Conservation (phyloP, 1,139 yeast species). For the Taphrina betulina region DNA sequence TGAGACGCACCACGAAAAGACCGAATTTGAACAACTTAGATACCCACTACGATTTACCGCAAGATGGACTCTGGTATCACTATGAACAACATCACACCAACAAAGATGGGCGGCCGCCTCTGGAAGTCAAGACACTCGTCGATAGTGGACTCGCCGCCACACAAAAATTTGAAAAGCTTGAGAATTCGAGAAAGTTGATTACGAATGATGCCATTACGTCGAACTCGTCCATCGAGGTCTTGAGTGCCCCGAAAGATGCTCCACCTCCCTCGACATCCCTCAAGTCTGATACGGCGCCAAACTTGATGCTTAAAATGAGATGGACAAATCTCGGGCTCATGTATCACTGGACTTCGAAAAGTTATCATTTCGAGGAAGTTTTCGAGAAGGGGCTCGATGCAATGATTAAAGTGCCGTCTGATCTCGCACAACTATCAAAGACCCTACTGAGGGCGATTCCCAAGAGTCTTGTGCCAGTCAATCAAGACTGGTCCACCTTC, state of each 20-base stretch:
- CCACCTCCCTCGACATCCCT: constrained; percentile 6
- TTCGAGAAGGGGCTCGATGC: constrained; percentile 43
- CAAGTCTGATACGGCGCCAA: constrained; percentile 24
- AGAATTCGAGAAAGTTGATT: neutral
- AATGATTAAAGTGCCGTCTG: constrained; percentile 36
- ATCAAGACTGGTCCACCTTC: constrained; percentile 38
- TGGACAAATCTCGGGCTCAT: constrained; percentile 53
- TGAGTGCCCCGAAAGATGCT: constrained; percentile 4
- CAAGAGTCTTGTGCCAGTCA: constrained; percentile 34
- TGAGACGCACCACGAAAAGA: constrained; percentile 9
- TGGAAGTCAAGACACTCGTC: neutral
- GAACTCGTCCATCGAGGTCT: neutral
- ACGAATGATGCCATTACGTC: neutral
- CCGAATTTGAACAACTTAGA: constrained; percentile 23
- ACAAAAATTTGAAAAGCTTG: neutral
- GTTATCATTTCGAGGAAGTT: constrained; percentile 41
- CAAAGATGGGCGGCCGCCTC: neutral
- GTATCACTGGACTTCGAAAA: constrained; percentile 50
- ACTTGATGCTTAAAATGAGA: constrained; percentile 41
- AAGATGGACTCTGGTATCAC: constrained; percentile 10
- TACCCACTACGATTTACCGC: constrained; percentile 18
- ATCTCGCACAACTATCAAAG: constrained; percentile 47
- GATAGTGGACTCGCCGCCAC: neutral
- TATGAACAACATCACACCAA: constrained; percentile 7
- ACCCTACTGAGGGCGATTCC: constrained; percentile 41